Conservation (phyloP, 352 stramenopile species). For the Phytophthora melonis region DNA sequence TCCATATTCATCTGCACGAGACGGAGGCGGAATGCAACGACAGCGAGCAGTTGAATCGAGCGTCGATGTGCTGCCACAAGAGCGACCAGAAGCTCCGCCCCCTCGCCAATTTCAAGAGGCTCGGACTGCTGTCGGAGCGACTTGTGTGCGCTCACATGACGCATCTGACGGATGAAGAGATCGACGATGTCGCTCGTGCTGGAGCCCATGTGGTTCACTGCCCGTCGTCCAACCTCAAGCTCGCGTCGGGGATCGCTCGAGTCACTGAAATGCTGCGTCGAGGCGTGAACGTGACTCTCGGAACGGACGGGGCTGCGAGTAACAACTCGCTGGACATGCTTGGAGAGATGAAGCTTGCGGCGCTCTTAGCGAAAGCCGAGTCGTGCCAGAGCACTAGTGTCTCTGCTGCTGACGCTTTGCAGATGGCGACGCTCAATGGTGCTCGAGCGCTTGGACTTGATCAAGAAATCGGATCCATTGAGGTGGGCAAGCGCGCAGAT, state of each 20-base stretch:
- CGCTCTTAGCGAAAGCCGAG: constrained; percentile 78
- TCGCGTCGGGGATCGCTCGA: constrained; percentile 81
- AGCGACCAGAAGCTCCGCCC: constrained; percentile 71
- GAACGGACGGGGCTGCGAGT: constrained; percentile 81
- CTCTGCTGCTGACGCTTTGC: constrained; percentile 56
- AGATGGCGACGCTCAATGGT: constrained; percentile 90
- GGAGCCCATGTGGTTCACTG: constrained; percentile 82
- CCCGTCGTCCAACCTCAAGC: constrained; percentile 89
- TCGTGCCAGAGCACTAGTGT: constrained; percentile 61
- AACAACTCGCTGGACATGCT: constrained; percentile 92
- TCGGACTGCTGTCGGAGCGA: constrained; percentile 70
- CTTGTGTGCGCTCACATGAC: constrained; percentile 79
- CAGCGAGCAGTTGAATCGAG: constrained; percentile 59
- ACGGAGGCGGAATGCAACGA: constrained; percentile 78
- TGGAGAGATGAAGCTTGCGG: constrained; percentile 84
- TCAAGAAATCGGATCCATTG: constrained; percentile 75
- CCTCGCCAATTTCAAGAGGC: constrained; percentile 73
- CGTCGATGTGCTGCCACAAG: constrained; percentile 78
- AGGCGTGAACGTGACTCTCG: constrained; percentile 84
- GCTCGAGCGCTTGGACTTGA: constrained; percentile 81
- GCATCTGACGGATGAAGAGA: constrained; percentile 85
- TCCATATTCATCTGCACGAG: constrained; percentile 89
- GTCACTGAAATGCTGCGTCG: constrained; percentile 71
- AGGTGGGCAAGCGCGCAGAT: constrained; percentile 84
- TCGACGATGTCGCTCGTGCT: constrained; percentile 58